Conservation (phyloP, 2,329 filamentous ascomycete genomes). For the Coniochaeta ligniaria region DNA sequence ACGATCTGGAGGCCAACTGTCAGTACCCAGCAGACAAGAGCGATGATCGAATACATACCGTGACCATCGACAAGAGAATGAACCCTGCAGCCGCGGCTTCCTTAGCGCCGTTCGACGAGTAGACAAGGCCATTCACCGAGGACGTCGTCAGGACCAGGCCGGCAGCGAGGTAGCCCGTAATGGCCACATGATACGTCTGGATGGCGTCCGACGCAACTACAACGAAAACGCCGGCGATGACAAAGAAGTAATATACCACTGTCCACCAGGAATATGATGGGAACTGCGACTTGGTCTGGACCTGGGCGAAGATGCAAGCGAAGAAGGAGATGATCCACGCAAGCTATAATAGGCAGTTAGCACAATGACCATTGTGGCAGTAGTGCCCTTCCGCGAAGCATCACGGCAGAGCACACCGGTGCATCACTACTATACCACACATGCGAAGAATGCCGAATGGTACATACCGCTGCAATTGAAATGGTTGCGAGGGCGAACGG, state of each 20-base stretch:
- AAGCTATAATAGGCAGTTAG: constrained; percentile 48
- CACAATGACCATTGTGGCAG: constrained; percentile 3
- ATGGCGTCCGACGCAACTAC: constrained; percentile 79
- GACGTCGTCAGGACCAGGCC: constrained; percentile 82
- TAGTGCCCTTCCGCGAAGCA: neutral
- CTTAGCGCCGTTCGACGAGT: constrained; percentile 62
- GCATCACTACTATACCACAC: neutral
- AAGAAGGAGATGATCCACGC: constrained; percentile 94
- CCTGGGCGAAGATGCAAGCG: constrained; percentile 67
- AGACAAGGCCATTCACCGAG: constrained; percentile 79
- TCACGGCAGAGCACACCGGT: neutral
- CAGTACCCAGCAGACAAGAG: neutral
- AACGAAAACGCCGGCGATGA: constrained; percentile 71
- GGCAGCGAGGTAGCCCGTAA: constrained; percentile 79
- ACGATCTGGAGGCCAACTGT: constrained; percentile 56
- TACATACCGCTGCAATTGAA: constrained; percentile 80
- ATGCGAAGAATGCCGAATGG: neutral
- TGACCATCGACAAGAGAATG: constrained; percentile 87
- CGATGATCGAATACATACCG: constrained; percentile 50
- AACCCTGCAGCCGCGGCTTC: constrained; percentile 89
- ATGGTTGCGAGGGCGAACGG: constrained; percentile 92
- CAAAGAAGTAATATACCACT: constrained; percentile 75
- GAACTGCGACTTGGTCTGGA: constrained; percentile 46
- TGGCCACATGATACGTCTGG: constrained; percentile 84
- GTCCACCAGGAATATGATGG: constrained; percentile 93